These are phyloP conservation scores for Candida anutae DNA, from an alignment of 1,139 yeast genomes.

Conservation along the genomic window DNA sequence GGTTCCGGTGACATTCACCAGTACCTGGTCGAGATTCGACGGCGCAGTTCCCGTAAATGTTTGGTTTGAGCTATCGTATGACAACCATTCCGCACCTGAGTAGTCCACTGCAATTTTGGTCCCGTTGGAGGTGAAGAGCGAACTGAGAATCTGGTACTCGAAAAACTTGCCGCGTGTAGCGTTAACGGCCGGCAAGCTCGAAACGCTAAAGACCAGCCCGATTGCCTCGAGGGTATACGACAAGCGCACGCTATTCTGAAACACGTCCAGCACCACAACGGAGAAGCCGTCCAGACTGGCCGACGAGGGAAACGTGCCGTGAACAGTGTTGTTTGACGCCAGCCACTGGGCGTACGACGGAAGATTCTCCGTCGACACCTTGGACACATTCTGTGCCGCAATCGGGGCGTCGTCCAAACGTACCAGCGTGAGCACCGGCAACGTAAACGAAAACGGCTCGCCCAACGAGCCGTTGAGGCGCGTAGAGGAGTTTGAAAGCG, in stretches of 20 bases:
- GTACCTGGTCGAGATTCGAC: slow-evolving; percentile 38
- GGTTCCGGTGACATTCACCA: slow-evolving; percentile 47
- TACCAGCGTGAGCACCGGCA: slow-evolving; percentile 55
- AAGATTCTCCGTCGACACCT: slow-evolving; percentile 33
- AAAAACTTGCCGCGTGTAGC: slow-evolving; percentile 60
- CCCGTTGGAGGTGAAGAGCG: slow-evolving; percentile 43
- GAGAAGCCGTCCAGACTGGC: slow-evolving; percentile 41
- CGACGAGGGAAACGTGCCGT: slow-evolving; percentile 52
- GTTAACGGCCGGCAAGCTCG: slow-evolving; percentile 47
- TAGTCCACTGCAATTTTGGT: slow-evolving; percentile 44
- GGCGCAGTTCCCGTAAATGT: slow-evolving; percentile 72
- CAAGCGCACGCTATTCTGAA: slow-evolving; percentile 55
- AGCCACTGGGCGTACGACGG: slow-evolving; percentile 57
- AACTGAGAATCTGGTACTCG: slow-evolving; percentile 41
- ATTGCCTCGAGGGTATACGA: slow-evolving; percentile 44
- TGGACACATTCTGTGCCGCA: slow-evolving; percentile 43
- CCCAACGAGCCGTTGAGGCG: slow-evolving; percentile 62
- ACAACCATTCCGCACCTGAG: slow-evolving; percentile 50
- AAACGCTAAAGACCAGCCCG: slow-evolving; percentile 47
- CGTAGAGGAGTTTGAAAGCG: slow-evolving; percentile 44
- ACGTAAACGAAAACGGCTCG: slow-evolving; percentile 40
- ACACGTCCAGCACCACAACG: slow-evolving; percentile 53
- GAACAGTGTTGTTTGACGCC: slow-evolving; percentile 33
- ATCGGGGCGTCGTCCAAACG: slow-evolving; percentile 52
- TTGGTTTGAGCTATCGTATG: slow-evolving; percentile 48